Conservation (phyloP, 1,284 basidiomycete genomes). For the Pisolithus thermaeus region DNA sequence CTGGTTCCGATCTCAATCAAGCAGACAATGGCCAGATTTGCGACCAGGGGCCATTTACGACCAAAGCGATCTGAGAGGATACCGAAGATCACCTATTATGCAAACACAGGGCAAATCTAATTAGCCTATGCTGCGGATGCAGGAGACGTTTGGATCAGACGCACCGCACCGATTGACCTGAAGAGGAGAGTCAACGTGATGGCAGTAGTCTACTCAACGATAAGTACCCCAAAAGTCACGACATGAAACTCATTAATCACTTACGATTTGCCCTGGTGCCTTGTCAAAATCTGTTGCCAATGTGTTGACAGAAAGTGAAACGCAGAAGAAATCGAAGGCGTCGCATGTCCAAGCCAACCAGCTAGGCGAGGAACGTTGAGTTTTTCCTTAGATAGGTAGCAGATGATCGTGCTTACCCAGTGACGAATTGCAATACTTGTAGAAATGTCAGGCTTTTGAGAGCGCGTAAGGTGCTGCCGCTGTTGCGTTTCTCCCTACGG, state of each 20-base stretch:
- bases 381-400: neutral
- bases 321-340: slow-evolving; percentile 80
- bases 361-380: slow-evolving; percentile 28
- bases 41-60: slow-evolving; percentile 87
- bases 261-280: slow-evolving; percentile 45
- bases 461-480: slow-evolving; percentile 33
- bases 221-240: neutral
- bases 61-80: slow-evolving; percentile 82
- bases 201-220: slow-evolving; percentile 55
- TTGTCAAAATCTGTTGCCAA: slow-evolving; percentile 52
- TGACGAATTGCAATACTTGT: slow-evolving; percentile 53
- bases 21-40: slow-evolving; percentile 68
- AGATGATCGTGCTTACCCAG: slow-evolving; percentile 41
- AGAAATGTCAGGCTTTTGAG: slow-evolving; percentile 36
- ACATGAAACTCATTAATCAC: slow-evolving; percentile 19
- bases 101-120: neutral
- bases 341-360: slow-evolving; percentile 81
- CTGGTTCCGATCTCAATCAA: slow-evolving; percentile 75
- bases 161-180: slow-evolving; percentile 78
- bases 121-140: neutral
- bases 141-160: slow-evolving; percentile 10
- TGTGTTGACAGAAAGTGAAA: slow-evolving; percentile 65
- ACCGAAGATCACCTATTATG: slow-evolving; percentile 62
- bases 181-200: slow-evolving; percentile 94
- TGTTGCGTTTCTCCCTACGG: slow-evolving; percentile 33